Percentiles rank a stretch among this genome's conserved stretches.
Conservation (phyloP, 768 basidiomycete genomes). For the Boletus sp. region DNA sequence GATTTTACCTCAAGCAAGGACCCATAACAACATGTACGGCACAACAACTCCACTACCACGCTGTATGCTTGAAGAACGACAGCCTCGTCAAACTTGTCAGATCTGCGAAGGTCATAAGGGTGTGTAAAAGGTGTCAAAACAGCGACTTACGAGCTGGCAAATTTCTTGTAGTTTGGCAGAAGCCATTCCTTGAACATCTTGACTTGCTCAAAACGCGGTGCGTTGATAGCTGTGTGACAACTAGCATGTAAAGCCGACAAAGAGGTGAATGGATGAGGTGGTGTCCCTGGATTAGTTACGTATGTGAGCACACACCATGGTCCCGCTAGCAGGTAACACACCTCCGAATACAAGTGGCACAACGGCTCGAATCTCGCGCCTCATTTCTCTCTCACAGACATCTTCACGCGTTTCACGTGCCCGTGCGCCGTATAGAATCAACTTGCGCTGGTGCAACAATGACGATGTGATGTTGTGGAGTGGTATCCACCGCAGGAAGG, state of each 20-base stretch:
- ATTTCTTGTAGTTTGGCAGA: conserved; percentile 62
- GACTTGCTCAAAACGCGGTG: conserved; percentile 74
- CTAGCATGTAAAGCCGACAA: conserved; percentile 38
- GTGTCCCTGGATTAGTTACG: conserved; percentile 32
- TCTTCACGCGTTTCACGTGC: conserved; percentile 73
- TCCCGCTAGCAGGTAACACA: conserved; percentile 18
- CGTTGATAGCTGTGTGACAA: conserved; percentile 48
- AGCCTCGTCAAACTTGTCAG: conserved; percentile 33
- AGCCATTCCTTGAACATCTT: conserved; percentile 71
- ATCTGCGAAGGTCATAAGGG: conserved; percentile 13
- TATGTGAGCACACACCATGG: conserved; percentile 2
- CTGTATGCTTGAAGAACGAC: conserved; percentile 55
- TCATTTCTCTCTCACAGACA: conserved; percentile 63
- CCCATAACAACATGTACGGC: conserved; percentile 60
- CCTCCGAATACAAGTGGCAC: conserved; percentile 72
- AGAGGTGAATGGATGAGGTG: conserved; percentile 30
- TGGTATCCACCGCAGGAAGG: conserved; percentile 72
- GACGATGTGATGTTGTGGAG: conserved; percentile 58
- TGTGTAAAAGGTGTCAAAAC: neutral
- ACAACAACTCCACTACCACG: conserved; percentile 58
- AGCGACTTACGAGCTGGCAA: conserved; percentile 45
- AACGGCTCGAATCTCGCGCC: conserved; percentile 62
- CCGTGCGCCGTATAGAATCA: conserved; percentile 66
- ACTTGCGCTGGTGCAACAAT: conserved; percentile 64
- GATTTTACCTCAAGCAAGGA: conserved; percentile 63